phyloP scores from a whole-genome alignment of 768 basidiomycete genomes.

The Leccinum barrowsii region DNA sequence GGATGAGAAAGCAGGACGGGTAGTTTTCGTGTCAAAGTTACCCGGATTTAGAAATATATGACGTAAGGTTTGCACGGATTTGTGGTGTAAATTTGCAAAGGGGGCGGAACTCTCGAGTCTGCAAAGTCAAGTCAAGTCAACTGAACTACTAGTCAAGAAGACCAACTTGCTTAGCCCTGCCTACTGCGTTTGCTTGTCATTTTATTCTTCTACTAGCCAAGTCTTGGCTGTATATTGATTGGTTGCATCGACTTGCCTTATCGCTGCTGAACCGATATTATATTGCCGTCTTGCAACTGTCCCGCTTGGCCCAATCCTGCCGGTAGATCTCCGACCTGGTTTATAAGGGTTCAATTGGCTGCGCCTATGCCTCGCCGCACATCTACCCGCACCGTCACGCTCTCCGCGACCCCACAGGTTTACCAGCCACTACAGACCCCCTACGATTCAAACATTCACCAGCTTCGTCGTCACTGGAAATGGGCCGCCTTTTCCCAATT shows the following conservation, averaged over 20 bases:
- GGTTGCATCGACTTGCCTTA: constrained; percentile 20
- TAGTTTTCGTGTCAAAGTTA: constrained; percentile 19
- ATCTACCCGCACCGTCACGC: constrained; percentile 36
- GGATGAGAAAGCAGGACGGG: constrained; percentile 30
- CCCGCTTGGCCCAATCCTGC: constrained; percentile 23
- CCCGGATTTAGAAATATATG: constrained; percentile 12
- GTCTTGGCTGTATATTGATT: constrained; percentile 15
- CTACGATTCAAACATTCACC: constrained; percentile 39
- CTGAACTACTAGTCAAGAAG: background rate
- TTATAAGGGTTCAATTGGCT: constrained; percentile 35
- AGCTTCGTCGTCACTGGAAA: constrained; percentile 80
- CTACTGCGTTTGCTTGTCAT: background rate
- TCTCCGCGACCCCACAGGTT: constrained; percentile 30
- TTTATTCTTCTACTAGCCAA: constrained; percentile 13
- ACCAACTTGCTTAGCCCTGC: background rate
- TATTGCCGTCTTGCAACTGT: constrained; percentile 15
- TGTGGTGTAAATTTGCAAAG: constrained; percentile 14
- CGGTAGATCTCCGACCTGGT: constrained; percentile 36
- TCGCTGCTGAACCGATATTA: constrained; percentile 19
- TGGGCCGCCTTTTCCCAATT: constrained; percentile 93
- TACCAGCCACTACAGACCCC: constrained; percentile 25
- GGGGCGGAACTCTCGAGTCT: background rate
- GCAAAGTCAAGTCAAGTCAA: background rate
- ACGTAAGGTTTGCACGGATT: constrained; percentile 23
- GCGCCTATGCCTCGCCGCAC: constrained; percentile 58